Evolutionary conservation across 371 early-diverging fungal species (phyloP).

Genomic region (Synchytrium microbalum): DNA sequence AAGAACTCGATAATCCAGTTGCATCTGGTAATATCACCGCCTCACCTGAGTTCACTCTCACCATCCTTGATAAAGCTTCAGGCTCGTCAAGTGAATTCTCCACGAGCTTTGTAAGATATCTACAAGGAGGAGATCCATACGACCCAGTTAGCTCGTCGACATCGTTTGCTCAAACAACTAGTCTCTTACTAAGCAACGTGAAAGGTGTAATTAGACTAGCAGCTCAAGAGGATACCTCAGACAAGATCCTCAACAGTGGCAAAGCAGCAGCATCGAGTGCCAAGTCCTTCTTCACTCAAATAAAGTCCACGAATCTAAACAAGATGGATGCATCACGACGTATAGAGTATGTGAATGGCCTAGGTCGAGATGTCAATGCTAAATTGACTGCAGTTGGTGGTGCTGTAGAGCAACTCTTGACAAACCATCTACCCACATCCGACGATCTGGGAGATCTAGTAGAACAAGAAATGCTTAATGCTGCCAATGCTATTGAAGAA

Average conservation of each 20-base stretch:
- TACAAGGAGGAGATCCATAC: constrained; percentile 72
- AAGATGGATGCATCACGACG: constrained; percentile 61
- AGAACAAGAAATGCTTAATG: constrained; percentile 87
- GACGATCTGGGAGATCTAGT: constrained; percentile 87
- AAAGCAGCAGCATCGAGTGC: constrained; percentile 45
- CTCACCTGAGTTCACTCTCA: constrained; percentile 83
- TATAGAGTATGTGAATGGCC: constrained; percentile 64
- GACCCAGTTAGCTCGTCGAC: constrained; percentile 77
- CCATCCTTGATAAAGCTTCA: constrained; percentile 81
- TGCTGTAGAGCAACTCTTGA: constrained; percentile 48
- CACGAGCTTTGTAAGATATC: constrained; percentile 60
- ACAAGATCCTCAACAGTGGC: constrained; percentile 66
- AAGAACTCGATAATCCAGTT: constrained; percentile 70
- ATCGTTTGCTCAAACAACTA: constrained; percentile 70
- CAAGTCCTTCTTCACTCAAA: constrained; percentile 74
- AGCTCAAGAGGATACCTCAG: constrained; percentile 66
- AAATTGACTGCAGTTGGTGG: constrained; percentile 60
- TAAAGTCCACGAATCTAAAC: constrained; percentile 70
- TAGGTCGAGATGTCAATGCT: constrained; percentile 59
- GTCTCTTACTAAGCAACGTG: constrained; percentile 73
- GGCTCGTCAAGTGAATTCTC: constrained; percentile 71
- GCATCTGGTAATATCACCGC: constrained; percentile 79
- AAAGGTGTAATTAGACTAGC: constrained; percentile 86
- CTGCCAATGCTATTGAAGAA: constrained; percentile 86
- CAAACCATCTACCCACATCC: constrained; percentile 34